A percentile compares a stretch with the other conserved stretches of the same genome.
Conservation (phyloP, 192 early-diverging fungal species). For the Phycomyces blakesleeanus region DNA sequence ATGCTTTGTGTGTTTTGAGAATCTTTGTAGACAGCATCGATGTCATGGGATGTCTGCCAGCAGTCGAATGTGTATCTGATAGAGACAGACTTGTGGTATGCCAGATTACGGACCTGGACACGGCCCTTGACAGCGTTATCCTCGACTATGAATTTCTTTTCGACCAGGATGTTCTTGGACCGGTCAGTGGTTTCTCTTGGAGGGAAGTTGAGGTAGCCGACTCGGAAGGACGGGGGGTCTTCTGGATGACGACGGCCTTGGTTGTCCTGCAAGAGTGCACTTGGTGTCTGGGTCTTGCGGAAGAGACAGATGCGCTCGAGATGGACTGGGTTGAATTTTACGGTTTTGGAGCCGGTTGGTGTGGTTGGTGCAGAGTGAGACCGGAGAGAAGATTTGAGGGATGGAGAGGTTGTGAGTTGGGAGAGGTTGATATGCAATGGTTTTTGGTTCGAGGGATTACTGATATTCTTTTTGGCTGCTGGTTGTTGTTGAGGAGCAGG, state of each 20-base stretch:
- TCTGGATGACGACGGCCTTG: slow-evolving; percentile 38
- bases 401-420: neutral
- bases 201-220: slow-evolving; percentile 37
- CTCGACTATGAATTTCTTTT: slow-evolving; percentile 3
- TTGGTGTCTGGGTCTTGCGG: slow-evolving; percentile 64
- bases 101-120: slow-evolving; percentile 79
- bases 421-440: neutral
- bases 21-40: slow-evolving; percentile 56
- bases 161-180: slow-evolving; percentile 5
- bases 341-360: slow-evolving; percentile 46
- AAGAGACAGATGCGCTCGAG: slow-evolving; percentile 69
- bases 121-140: slow-evolving; percentile 50
- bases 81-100: slow-evolving; percentile 75
- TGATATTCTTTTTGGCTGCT: neutral
- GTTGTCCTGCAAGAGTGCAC: slow-evolving; percentile 38
- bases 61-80: slow-evolving; percentile 81
- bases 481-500: neutral
- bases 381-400: slow-evolving; percentile 24
- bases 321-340: slow-evolving; percentile 59
- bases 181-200: neutral
- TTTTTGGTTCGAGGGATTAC: neutral
- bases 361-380: slow-evolving; percentile 35
- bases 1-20: slow-evolving; percentile 38
- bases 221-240: slow-evolving; percentile 60
- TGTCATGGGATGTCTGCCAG: slow-evolving; percentile 71